Base-by-base conservation (phyloP, 768 basidiomycete genomes). In the Rhodocollybia butyracea region DNA sequence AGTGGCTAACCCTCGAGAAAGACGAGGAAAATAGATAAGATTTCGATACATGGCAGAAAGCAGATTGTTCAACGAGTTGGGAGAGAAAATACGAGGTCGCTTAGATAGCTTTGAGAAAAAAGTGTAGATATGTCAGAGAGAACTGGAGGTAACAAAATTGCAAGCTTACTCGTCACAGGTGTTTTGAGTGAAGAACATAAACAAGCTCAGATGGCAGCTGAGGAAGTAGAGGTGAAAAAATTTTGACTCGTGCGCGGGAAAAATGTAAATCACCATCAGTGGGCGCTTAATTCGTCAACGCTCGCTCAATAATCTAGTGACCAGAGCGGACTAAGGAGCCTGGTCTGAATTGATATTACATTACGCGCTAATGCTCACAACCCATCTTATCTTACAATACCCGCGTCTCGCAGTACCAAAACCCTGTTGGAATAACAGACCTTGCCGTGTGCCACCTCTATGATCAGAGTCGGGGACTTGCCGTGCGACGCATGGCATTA, bases 11-110 rank as follows among this genome's bases (percentile, higher is more conserved):
- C 82, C 77, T 58, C 88, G 80, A 57, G 76, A 71, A 41, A 85
- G 64, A 54, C 75, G 73, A 68, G 78, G 72, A 47, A 79, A 61
- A 64, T 75, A 76, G 61, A 79, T 66, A 40, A 85, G 64, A 61
- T 76, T 76, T 59, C 82, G 86, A 61, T 73, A 58, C 87, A 89
- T 90, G 53, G 59, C 75, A 21, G 56, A 54, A 46, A 58, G 63
- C 29, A 61, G 73, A 60, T 68, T 61, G 64, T 70, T 60, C 58
- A 55, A 57, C 72, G 59, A 76, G 68, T 30, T 39, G 46, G 34
- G 60, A 93, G 86, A 60, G 89, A 89, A 71, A 91, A 94, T 50
- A 94, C 88, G 67, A 92, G 87, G 77, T 94, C 91, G 71, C 89
- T 89, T 72, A 94, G 87, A 68, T 94, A 94, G 66, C 91, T 94